These are phyloP conservation scores for Gynochthodes officinalis DNA, from an alignment of 257 asterid genomes.

Conservation along the genomic window DNA sequence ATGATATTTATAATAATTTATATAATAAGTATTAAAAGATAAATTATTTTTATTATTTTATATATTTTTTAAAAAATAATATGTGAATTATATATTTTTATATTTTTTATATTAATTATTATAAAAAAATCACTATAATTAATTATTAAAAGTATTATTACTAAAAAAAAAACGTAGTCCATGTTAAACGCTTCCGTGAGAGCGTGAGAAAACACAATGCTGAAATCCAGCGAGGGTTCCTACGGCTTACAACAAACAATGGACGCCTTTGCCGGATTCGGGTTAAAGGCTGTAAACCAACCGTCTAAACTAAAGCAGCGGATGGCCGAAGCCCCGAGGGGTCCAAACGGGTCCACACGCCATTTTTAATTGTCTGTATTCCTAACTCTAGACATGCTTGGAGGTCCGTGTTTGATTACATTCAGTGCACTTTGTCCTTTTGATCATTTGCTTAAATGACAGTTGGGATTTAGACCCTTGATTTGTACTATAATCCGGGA, in stretches of 20 bases:
- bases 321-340: too few relatives aligned
- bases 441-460: neutral
- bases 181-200: neutral
- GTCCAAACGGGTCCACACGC: neutral
- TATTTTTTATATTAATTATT: too few relatives aligned
- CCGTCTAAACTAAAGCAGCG: conserved; percentile 15
- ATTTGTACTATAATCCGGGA: neutral
- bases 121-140: too few relatives aligned
- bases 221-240: conserved; percentile 3
- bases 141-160: neutral
- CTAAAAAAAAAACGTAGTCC: neutral
- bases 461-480: neutral
- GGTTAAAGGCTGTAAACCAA: conserved; percentile 7
- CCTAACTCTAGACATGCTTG: conserved; percentile 21
- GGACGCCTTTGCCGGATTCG: neutral
- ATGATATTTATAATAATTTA: too few relatives aligned
- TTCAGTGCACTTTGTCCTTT: conserved; percentile 17
- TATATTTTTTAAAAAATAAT: too few relatives aligned
- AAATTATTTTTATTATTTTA: too few relatives aligned
- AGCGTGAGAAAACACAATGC: conserved; percentile 9
- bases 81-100: too few relatives aligned
- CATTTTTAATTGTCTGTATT: conserved; percentile 9
- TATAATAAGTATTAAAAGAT: too few relatives aligned
- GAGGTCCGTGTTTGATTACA: conserved; percentile 11
- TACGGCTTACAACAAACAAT: neutral